Percentiles rank a stretch among this genome's conserved stretches.
These are phyloP conservation scores for Sarocladium oryzae DNA, from an alignment of 2,329 filamentous ascomycete genomes.

Conservation along the genomic window DNA sequence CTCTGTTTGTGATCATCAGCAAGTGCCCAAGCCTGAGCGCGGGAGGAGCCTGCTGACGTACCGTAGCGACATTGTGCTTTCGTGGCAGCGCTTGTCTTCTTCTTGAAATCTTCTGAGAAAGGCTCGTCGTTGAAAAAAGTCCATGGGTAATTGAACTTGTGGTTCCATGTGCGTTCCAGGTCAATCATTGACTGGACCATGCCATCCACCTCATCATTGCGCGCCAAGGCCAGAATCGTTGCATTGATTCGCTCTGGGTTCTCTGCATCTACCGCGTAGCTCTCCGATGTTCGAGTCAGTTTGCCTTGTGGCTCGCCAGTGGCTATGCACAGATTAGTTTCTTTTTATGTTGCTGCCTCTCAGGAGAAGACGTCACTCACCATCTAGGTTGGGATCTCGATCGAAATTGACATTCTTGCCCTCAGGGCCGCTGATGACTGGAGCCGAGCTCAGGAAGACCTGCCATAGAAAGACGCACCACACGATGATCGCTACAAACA, in stretches of 20 bases:
- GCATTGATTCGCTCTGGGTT: constrained; percentile 85
- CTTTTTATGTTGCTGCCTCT: constrained; percentile 13
- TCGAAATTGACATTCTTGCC: constrained; percentile 52
- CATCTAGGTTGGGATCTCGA: constrained; percentile 79
- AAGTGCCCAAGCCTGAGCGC: constrained; percentile 6
- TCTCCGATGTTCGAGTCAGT: constrained; percentile 65
- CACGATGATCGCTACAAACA: constrained; percentile 61
- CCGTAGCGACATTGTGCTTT: constrained; percentile 85
- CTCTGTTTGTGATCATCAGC: constrained; percentile 43
- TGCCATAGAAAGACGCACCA: constrained; percentile 76
- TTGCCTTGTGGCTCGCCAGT: constrained; percentile 77
- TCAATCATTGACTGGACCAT: constrained; percentile 87
- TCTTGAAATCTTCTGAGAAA: constrained; percentile 91
- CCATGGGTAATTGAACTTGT: constrained; percentile 99
- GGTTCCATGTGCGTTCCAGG: constrained; percentile 91
- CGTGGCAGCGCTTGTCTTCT: constrained; percentile 69
- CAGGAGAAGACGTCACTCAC: constrained; percentile 44
- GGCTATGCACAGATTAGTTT: constrained; percentile 40
- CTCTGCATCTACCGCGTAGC: constrained; percentile 67
- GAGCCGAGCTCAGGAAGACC: constrained; percentile 53
- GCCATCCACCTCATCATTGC: constrained; percentile 80
- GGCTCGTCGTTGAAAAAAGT: constrained; percentile 97
- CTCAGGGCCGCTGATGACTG: constrained; percentile 34
- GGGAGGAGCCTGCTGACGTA: constrained; percentile 30
- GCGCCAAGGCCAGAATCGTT: constrained; percentile 83